These are phyloP conservation scores for Aspergillus aculeatus DNA, from an alignment of 2,329 filamentous ascomycete species.

Conservation along the genomic window DNA sequence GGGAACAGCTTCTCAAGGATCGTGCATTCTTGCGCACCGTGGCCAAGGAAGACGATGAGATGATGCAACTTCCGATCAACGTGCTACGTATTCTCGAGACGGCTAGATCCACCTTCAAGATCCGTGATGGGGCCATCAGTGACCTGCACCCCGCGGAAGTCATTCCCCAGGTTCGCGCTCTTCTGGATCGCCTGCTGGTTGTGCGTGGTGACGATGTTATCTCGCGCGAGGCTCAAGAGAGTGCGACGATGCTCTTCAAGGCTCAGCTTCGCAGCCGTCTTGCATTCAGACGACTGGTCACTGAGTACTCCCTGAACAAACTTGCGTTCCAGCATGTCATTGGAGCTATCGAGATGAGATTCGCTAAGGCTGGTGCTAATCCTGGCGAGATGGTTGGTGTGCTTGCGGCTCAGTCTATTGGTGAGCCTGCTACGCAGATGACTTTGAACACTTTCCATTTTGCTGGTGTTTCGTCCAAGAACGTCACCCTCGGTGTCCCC, in stretches of 20 bases:
- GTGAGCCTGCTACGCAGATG: conserved; percentile 98
- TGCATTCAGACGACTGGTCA: conserved; percentile 88
- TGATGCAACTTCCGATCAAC: conserved; percentile 90
- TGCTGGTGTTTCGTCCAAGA: conserved; percentile 99
- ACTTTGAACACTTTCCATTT: conserved; percentile 99
- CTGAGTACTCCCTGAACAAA: conserved; percentile 81
- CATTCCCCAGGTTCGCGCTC: conserved; percentile 71
- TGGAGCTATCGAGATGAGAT: conserved; percentile 85
- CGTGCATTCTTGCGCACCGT: conserved; percentile 71
- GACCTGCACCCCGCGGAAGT: conserved; percentile 87
- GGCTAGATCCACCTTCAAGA: conserved; percentile 84
- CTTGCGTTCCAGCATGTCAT: conserved; percentile 89
- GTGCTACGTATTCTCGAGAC: conserved; percentile 86
- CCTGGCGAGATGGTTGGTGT: conserved; percentile 99
- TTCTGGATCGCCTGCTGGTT: conserved; percentile 76
- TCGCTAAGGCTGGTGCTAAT: conserved; percentile 78
- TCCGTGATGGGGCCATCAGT: conserved; percentile 80
- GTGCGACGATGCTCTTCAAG: conserved; percentile 89
- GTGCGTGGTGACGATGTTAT: conserved; percentile 82
- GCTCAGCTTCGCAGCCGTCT: conserved; percentile 83
- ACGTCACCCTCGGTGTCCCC: conserved; percentile 97
- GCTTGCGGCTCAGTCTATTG: conserved; percentile 94
- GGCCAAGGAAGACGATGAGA: conserved; percentile 74
- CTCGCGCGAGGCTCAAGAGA: conserved; percentile 81
- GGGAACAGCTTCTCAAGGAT: conserved; percentile 72